Evolutionary conservation across 495 filamentous ascomycete genomes (phyloP).

Genomic region (Melanomma pulvis-pyrius): DNA sequence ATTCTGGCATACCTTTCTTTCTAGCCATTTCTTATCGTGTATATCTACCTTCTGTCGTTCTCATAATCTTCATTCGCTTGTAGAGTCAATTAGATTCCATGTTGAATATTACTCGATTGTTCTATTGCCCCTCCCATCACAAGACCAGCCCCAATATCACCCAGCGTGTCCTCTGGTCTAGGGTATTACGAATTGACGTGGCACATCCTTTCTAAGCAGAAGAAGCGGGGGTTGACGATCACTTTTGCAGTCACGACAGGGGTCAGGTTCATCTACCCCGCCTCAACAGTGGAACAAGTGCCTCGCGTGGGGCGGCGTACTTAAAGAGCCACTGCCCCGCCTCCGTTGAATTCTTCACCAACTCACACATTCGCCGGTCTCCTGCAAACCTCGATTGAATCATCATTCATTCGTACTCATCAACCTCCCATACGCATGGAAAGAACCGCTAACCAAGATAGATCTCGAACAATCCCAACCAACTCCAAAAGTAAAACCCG

Average conservation of each 20-base stretch:
- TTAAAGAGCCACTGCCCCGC: constrained; percentile 8
- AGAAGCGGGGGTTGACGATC: background rate
- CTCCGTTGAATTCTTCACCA: background rate
- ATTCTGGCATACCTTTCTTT: too few relatives aligned
- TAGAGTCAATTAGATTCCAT: background rate
- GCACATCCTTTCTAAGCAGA: background rate
- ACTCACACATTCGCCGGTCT: background rate
- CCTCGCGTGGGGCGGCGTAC: background rate
- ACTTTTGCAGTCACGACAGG: background rate
- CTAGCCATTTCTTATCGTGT: too few relatives aligned
- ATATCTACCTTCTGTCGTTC: too few relatives aligned
- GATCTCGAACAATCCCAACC: background rate
- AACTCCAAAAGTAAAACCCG: constrained; percentile 22
- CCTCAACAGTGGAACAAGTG: constrained; percentile 13
- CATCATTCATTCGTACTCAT: constrained; percentile 4
- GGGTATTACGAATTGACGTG: constrained; percentile 8
- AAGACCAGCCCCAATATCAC: background rate
- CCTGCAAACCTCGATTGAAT: background rate
- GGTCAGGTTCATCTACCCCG: constrained; percentile 10
- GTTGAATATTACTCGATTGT: too few relatives aligned
- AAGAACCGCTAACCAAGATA: constrained; percentile 16
- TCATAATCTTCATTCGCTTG: background rate
- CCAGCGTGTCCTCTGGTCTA: background rate
- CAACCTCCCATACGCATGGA: background rate
- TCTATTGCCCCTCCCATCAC: too few relatives aligned